phyloP scores from a whole-genome alignment of 805 yeast genomes.

The Blastobotrys attinorum region DNA sequence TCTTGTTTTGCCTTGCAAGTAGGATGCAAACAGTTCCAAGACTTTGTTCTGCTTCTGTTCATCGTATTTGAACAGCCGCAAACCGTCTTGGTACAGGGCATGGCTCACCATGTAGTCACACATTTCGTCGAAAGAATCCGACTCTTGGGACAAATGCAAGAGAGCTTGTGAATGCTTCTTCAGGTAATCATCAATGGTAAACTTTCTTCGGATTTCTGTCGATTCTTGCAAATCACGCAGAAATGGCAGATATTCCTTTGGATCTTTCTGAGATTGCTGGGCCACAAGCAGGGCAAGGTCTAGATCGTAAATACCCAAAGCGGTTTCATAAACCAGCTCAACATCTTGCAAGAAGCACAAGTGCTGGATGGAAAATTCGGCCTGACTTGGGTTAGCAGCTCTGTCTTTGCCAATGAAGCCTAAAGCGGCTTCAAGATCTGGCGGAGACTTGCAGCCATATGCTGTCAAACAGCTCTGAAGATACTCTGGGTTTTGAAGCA shows the following conservation, averaged over 20 bases:
- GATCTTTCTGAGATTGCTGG: constrained; percentile 96
- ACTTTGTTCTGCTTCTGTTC: constrained; percentile 45
- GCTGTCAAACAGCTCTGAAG: constrained; percentile 81
- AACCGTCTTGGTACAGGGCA: constrained; percentile 60
- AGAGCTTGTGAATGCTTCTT: constrained; percentile 64
- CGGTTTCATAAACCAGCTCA: constrained; percentile 66
- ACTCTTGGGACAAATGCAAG: constrained; percentile 54
- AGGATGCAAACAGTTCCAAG: constrained; percentile 53
- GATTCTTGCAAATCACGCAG: constrained; percentile 70
- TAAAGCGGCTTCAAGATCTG: constrained; percentile 72
- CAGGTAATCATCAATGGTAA: constrained; percentile 72
- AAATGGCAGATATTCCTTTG: constrained; percentile 92
- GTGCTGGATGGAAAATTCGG: constrained; percentile 67
- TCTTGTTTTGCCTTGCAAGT: constrained; percentile 46
- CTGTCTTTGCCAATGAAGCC: constrained; percentile 47
- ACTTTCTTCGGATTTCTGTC: constrained; percentile 56
- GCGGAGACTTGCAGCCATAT: constrained; percentile 85
- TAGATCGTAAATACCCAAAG: constrained; percentile 77
- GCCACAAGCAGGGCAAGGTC: constrained; percentile 77
- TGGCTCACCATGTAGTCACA: constrained; percentile 63
- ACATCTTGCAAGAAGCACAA: constrained; percentile 88
- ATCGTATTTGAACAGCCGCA: constrained; percentile 53
- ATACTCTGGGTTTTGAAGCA: constrained; percentile 45
- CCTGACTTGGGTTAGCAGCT: constrained; percentile 37
- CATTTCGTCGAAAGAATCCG: constrained; percentile 45